These are phyloP conservation scores for Beauveria medogensis DNA, from an alignment of 2,329 filamentous ascomycete genomes.

Conservation along the genomic window DNA sequence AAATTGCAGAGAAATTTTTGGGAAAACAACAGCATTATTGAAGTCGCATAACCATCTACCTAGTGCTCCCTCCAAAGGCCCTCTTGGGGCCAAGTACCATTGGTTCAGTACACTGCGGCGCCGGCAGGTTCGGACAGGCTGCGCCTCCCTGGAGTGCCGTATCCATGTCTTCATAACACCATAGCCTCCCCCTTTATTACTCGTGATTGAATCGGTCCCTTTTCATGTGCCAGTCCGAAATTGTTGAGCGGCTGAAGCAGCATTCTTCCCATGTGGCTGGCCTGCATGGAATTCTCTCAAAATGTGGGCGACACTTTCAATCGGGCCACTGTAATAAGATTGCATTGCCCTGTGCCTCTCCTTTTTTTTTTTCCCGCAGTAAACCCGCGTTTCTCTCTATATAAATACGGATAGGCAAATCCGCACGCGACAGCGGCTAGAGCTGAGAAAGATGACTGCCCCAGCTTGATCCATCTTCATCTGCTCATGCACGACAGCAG, in stretches of 20 bases:
- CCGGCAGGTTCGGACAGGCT: no score
- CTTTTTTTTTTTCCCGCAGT: not conserved
- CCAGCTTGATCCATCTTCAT: conserved; percentile 2
- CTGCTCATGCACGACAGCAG: not conserved
- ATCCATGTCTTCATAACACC: no score
- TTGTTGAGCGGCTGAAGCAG: not conserved
- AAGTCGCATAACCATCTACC: no score
- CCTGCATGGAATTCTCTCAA: not conserved
- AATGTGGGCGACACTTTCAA: not conserved
- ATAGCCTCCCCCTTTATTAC: no score
- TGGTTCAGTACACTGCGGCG: no score
- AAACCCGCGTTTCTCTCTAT: not conserved
- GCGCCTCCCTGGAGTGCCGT: no score
- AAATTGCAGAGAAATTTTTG: no score
- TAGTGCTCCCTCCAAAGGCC: no score
- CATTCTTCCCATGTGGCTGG: not conserved
- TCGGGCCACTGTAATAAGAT: not conserved
- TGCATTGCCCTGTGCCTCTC: not conserved
- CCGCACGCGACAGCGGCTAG: not conserved
- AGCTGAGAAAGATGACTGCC: not conserved
- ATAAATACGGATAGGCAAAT: not conserved
- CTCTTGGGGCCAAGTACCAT: no score
- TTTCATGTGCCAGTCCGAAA: not conserved
- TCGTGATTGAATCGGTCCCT: no score
- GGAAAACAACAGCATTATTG: no score